Percentiles rank a stretch among this genome's conserved stretches.
Evolutionary conservation across 148 eudicot species (phyloP).

Genomic region (Amaranthus cruentus): DNA sequence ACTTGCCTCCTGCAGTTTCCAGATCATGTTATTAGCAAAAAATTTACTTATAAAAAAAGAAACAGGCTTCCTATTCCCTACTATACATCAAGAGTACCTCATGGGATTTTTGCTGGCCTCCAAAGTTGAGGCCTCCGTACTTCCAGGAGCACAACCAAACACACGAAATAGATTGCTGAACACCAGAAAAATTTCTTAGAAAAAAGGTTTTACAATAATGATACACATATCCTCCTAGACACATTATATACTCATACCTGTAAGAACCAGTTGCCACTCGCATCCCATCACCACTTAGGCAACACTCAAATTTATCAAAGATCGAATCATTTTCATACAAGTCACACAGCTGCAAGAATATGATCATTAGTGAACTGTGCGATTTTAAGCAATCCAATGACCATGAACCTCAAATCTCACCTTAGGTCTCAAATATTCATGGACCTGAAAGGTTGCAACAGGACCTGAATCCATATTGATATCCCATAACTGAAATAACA

Average conservation of each 20-base stretch:
- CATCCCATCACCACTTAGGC: conserved; percentile 81
- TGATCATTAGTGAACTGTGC: neutral
- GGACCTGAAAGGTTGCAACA: conserved; percentile 90
- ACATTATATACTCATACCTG: conserved; percentile 42
- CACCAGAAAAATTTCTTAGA: conserved; percentile 3
- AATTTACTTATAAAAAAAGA: neutral
- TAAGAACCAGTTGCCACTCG: conserved; percentile 92
- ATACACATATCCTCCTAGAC: neutral
- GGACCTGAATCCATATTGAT: conserved; percentile 99
- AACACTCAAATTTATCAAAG: conserved; percentile 94
- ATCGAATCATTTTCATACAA: conserved; percentile 91
- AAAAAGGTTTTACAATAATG: neutral
- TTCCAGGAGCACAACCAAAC: conserved; percentile 73
- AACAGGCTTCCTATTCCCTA: neutral
- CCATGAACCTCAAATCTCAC: conserved; percentile 30
- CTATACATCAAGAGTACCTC: conserved; percentile 46
- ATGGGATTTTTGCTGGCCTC: conserved; percentile 98
- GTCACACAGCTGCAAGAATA: conserved; percentile 65
- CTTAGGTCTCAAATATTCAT: conserved; percentile 94
- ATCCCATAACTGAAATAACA: conserved; percentile 84
- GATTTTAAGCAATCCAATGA: neutral
- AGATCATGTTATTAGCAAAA: conserved; percentile 5
- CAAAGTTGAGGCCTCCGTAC: conserved; percentile 84
- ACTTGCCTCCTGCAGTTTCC: conserved; percentile 63
- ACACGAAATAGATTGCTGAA: conserved; percentile 97